A percentile compares a stretch with the other conserved stretches of the same genome.
These are phyloP conservation scores for Fusarium avenaceum DNA, from an alignment of 2,329 filamentous ascomycete species.

Conservation along the genomic window DNA sequence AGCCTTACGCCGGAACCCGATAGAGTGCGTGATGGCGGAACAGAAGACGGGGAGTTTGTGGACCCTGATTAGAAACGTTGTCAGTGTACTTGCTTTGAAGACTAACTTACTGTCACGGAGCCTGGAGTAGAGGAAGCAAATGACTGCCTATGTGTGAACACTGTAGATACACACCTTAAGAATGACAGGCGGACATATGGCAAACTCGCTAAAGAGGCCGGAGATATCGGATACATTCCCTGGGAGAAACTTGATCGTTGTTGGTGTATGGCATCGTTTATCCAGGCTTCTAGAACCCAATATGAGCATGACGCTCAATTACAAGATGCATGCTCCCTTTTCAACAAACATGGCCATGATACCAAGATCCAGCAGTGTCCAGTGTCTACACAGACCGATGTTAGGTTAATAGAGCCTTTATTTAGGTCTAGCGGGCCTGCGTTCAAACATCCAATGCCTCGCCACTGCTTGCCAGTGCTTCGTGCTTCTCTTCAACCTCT, in stretches of 20 bases:
- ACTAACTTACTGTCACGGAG: not conserved
- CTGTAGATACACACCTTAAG: too few relatives aligned
- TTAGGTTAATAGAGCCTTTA: not conserved
- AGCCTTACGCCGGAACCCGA: conserved; percentile 65
- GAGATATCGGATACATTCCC: too few relatives aligned
- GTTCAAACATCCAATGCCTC: not conserved
- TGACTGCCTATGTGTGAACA: too few relatives aligned
- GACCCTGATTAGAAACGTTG: conserved; percentile 57
- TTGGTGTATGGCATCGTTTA: not conserved
- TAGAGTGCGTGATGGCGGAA: conserved; percentile 58
- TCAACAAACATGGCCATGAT: not conserved
- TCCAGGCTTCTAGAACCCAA: conserved; percentile 15
- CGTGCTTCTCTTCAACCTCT: not conserved
- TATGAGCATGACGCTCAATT: not conserved
- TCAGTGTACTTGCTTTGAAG: conserved; percentile 62
- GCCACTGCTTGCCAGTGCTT: conserved; percentile 26
- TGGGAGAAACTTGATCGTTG: not conserved
- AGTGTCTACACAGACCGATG: not conserved
- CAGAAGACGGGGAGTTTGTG: conserved; percentile 59
- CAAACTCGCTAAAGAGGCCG: too few relatives aligned
- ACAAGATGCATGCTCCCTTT: not conserved
- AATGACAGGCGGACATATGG: too few relatives aligned
- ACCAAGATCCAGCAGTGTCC: too few relatives aligned
- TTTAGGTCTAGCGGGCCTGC: not conserved
- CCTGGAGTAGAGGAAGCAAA: too few relatives aligned